Conservation (phyloP, 306 rosid species). For the Rubus parviflorus region DNA sequence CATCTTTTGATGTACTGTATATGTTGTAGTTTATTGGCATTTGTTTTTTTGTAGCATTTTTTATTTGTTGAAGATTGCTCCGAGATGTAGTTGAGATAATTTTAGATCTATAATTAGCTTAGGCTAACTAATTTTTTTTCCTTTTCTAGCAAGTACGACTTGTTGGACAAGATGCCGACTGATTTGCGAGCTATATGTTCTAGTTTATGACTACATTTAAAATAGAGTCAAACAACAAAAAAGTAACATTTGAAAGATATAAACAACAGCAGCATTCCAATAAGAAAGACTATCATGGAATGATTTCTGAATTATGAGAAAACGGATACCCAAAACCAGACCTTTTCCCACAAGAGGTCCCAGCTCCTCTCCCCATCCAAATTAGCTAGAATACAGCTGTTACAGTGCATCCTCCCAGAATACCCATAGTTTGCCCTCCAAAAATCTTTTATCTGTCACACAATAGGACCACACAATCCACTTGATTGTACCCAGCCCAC, state of each 20-base stretch:
- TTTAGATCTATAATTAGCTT: not conserved
- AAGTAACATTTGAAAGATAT: not conserved
- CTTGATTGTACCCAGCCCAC: not conserved
- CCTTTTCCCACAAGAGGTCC: not conserved
- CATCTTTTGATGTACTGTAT: not conserved
- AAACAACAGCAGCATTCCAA: not conserved
- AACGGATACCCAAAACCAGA: not conserved
- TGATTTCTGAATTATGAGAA: not conserved
- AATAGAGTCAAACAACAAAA: not conserved
- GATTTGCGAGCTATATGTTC: not conserved
- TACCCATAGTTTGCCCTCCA: not conserved
- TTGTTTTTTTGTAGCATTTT: not conserved
- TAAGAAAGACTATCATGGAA: not conserved
- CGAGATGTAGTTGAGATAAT: not conserved
- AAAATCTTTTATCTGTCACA: not conserved
- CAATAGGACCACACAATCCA: not conserved
- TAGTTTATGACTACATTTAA: not conserved
- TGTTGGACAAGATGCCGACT: not conserved
- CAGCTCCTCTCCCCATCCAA: not conserved
- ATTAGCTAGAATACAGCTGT: not conserved
- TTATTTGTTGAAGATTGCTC: not conserved
- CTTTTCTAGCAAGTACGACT: not conserved
- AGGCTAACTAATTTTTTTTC: not conserved
- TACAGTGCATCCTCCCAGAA: not conserved
- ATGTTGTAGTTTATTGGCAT: not conserved